These are phyloP conservation scores for Pyricularia grisea DNA, from an alignment of 2,329 filamentous ascomycete genomes.

Conservation along the genomic window DNA sequence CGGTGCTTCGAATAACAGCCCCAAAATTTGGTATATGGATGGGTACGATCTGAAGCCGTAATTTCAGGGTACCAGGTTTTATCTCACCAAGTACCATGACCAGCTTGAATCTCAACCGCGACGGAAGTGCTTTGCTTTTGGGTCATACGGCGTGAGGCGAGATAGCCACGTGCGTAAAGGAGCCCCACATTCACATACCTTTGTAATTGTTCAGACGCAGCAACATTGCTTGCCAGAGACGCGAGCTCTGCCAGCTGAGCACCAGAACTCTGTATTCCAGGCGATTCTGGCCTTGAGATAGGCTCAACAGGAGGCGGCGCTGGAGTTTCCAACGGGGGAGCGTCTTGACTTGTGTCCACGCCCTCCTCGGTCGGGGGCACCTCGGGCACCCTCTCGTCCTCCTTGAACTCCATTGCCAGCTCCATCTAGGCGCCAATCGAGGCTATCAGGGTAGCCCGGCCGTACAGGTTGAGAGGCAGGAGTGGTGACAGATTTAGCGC, in stretches of 20 bases:
- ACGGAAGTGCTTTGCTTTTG: not conserved
- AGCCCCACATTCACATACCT: not conserved
- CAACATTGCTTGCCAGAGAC: constrained; percentile 31
- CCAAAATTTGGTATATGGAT: not conserved
- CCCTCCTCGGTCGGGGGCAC: not conserved
- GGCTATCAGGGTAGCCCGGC: not conserved
- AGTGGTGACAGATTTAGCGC: not conserved
- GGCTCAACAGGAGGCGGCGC: constrained; percentile 30
- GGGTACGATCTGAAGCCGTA: not conserved
- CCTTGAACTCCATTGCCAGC: not conserved
- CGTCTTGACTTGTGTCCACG: constrained; percentile 23
- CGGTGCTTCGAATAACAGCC: not conserved
- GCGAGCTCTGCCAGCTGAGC: constrained; percentile 37
- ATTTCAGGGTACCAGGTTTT: not conserved
- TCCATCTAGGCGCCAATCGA: not conserved
- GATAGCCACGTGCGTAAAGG: not conserved
- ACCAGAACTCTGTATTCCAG: constrained; percentile 34
- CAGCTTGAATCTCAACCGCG: not conserved
- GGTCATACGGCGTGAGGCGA: not conserved
- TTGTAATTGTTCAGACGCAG: not conserved
- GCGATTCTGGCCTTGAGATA: constrained; percentile 39
- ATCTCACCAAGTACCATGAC: not conserved
- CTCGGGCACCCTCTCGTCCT: not conserved
- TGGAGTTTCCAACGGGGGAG: constrained; percentile 20
- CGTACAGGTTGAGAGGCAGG: not conserved